Evolutionary conservation across 129 eudicot genomes (phyloP).

Genomic region (Centaurea solstitialis): DNA sequence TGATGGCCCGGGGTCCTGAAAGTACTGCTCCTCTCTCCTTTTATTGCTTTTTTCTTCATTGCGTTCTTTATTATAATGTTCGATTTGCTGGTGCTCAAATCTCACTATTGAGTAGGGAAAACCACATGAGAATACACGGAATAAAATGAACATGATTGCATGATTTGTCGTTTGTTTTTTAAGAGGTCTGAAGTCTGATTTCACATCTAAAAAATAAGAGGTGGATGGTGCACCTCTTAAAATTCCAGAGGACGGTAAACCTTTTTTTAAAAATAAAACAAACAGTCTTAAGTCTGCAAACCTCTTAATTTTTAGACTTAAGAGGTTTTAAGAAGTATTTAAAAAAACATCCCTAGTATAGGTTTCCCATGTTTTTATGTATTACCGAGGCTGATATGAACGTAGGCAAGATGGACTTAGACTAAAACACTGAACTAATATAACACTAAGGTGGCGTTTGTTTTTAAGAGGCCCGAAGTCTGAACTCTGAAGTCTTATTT

Average conservation of each 20-base stretch:
- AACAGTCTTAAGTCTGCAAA: no score
- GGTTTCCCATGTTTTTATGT: background rate
- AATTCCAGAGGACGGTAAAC: no score
- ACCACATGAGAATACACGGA: background rate
- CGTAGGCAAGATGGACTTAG: background rate
- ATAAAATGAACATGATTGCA: background rate
- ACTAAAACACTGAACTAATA: background rate
- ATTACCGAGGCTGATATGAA: background rate
- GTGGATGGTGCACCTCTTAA: no score
- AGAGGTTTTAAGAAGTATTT: no score
- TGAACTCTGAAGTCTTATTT: no score
- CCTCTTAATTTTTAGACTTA: no score
- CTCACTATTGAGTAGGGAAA: background rate
- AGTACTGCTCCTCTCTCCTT: conserved; percentile 36
- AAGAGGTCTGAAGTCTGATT: no score
- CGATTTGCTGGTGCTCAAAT: background rate
- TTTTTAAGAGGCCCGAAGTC: background rate
- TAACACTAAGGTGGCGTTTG: background rate
- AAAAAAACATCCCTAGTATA: background rate
- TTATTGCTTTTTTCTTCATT: background rate
- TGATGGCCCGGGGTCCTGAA: conserved; percentile 98
- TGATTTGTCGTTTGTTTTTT: background rate
- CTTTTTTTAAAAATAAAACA: no score
- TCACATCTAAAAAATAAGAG: no score
- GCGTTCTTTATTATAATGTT: background rate